phyloP scores from a whole-genome alignment of 148 eudicot species.

The Mesembryanthemum crystallinum region DNA sequence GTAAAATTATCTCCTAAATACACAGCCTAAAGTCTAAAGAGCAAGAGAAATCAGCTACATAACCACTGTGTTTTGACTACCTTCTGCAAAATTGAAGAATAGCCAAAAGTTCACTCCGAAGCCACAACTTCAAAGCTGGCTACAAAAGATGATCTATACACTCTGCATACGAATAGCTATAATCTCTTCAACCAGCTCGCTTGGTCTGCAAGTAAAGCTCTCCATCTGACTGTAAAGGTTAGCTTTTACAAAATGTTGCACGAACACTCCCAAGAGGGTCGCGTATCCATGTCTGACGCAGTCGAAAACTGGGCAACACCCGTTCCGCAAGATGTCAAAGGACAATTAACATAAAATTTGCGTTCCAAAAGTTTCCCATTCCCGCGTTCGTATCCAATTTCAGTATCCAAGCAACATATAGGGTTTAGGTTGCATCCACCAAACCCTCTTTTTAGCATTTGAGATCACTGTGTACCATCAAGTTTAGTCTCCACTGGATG shows the following conservation, averaged over 20 bases:
- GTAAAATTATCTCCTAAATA: background rate
- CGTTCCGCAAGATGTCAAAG: too few species aligned
- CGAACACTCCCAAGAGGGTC: too few species aligned
- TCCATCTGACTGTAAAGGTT: background rate
- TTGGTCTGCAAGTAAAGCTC: background rate
- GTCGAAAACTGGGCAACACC: too few species aligned
- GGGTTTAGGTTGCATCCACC: background rate
- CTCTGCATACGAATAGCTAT: background rate
- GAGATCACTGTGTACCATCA: background rate
- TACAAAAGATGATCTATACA: background rate
- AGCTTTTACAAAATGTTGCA: too few species aligned
- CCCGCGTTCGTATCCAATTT: too few species aligned
- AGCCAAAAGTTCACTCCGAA: conserved; percentile 6
- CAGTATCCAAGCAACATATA: too few species aligned
- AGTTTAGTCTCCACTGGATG: background rate
- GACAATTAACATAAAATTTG: too few species aligned
- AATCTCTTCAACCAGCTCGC: background rate
- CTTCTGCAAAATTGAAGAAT: background rate
- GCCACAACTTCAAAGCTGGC: background rate
- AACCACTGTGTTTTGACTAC: background rate
- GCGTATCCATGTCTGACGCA: too few species aligned
- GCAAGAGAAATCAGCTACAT: background rate
- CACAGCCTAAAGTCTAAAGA: background rate
- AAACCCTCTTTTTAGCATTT: background rate
- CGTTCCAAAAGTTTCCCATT: too few species aligned